These are phyloP conservation scores for Yamadazyma atlantica DNA, from an alignment of 1,139 yeast species.

Conservation along the genomic window DNA sequence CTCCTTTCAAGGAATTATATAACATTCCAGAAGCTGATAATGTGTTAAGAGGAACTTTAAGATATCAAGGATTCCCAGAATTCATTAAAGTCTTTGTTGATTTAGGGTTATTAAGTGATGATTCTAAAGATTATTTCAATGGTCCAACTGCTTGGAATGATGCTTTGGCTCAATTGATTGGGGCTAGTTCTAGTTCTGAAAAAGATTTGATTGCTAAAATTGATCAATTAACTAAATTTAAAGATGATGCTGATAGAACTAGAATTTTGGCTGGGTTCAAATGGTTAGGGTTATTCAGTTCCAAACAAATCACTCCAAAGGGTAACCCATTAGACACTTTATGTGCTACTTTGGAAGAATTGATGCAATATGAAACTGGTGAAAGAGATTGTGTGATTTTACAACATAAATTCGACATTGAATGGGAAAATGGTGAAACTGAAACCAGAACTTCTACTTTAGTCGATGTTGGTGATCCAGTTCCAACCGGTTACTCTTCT, in stretches of 20 bases:
- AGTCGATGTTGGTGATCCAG: slow-evolving; percentile 87
- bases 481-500: slow-evolving; percentile 77
- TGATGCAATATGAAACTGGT: slow-evolving; percentile 94
- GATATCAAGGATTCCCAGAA: slow-evolving; percentile 99
- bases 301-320: slow-evolving; percentile 74
- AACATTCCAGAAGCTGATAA: slow-evolving; percentile 97
- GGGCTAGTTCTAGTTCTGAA: slow-evolving; percentile 68
- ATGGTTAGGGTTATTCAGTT: slow-evolving; percentile 93
- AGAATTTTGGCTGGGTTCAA: slow-evolving; percentile 85
- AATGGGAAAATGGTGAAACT: slow-evolving; percentile 88
- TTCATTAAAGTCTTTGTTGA: slow-evolving; percentile 94
- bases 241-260: slow-evolving; percentile 76
- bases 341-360: slow-evolving; percentile 92
- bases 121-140: slow-evolving; percentile 57
- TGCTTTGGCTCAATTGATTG: slow-evolving; percentile 74
- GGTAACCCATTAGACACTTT: slow-evolving; percentile 94
- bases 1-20: slow-evolving; percentile 88
- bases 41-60: slow-evolving; percentile 92
- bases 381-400: slow-evolving; percentile 94
- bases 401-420: slow-evolving; percentile 97
- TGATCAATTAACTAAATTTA: slow-evolving; percentile 75
- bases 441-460: slow-evolving; percentile 95
- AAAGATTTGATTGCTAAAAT: slow-evolving; percentile 75
- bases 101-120: slow-evolving; percentile 86
- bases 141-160: slow-evolving; percentile 79